Conservation (phyloP, 2,329 filamentous ascomycete species). For the Pseudocercospora pini-densiflorae region DNA sequence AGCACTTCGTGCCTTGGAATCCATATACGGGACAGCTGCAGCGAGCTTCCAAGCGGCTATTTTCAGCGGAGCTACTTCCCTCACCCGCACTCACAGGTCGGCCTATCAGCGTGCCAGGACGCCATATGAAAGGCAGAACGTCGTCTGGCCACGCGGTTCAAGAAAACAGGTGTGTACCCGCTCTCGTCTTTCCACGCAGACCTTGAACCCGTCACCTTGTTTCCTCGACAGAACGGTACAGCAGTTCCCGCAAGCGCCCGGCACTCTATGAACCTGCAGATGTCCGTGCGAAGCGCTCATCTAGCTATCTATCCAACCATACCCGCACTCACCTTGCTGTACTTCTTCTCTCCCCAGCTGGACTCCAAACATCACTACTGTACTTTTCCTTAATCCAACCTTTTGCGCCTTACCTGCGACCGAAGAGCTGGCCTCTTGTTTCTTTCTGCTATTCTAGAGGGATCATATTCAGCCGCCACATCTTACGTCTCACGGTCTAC, state of each 20-base stretch:
- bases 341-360: conserved; percentile 29
- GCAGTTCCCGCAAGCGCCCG: conserved; percentile 26
- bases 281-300: conserved; percentile 34
- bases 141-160: background rate
- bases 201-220: conserved; percentile 9
- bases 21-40: conserved; percentile 9
- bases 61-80: conserved; percentile 21
- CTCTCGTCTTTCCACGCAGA: conserved; percentile 10
- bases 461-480: conserved; percentile 16
- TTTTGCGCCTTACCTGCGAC: conserved; percentile 28
- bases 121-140: conserved; percentile 6
- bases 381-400: conserved; percentile 22
- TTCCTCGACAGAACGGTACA: conserved; percentile 8
- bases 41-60: conserved; percentile 25
- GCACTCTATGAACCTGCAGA: conserved; percentile 18
- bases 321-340: background rate
- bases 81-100: conserved; percentile 19
- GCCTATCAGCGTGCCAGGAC: conserved; percentile 26
- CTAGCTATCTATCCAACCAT: conserved; percentile 11
- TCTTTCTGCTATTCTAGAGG: conserved; percentile 32
- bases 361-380: conserved; percentile 27
- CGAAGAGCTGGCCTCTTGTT: conserved; percentile 40
- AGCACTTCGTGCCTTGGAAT: conserved; percentile 1
- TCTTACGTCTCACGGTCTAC: conserved; percentile 15
- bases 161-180: conserved; percentile 25